These are phyloP conservation scores for Aspergillus fructus DNA, from an alignment of 2,329 filamentous ascomycete species.

Conservation along the genomic window DNA sequence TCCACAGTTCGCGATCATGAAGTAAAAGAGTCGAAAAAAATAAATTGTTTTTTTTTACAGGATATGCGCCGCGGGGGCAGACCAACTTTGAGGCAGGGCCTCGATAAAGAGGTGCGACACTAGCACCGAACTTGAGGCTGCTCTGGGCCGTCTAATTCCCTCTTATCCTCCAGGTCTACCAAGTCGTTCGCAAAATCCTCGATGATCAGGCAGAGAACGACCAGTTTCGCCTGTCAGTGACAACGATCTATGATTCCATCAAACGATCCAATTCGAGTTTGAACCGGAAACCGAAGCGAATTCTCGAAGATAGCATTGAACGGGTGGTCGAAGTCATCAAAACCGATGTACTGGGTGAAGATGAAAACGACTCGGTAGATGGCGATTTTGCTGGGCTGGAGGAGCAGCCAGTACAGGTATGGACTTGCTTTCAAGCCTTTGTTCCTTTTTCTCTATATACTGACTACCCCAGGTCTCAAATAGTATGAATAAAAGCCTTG, in stretches of 20 bases:
- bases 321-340: constrained; percentile 73
- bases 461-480: constrained; percentile 52
- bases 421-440: neutral
- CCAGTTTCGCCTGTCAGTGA: constrained; percentile 55
- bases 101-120: constrained; percentile 62
- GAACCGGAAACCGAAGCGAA: constrained; percentile 75
- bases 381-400: constrained; percentile 53
- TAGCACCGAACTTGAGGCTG: neutral
- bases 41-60: constrained; percentile 2
- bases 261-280: constrained; percentile 84
- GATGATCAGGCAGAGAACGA: constrained; percentile 60
- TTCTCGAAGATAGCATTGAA: constrained; percentile 82
- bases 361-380: constrained; percentile 51
- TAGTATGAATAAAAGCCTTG: constrained; percentile 65
- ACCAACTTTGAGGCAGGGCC: constrained; percentile 52
- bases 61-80: constrained; percentile 46
- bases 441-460: neutral
- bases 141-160: constrained; percentile 8
- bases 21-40: neutral
- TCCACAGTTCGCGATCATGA: neutral
- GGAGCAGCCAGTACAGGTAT: constrained; percentile 33
- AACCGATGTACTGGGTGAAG: constrained; percentile 59
- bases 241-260: constrained; percentile 73
- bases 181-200: constrained; percentile 73
- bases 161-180: constrained; percentile 59